Conservation (phyloP, 192 early-diverging fungal genomes). For the Umbelopsis isabellina region DNA sequence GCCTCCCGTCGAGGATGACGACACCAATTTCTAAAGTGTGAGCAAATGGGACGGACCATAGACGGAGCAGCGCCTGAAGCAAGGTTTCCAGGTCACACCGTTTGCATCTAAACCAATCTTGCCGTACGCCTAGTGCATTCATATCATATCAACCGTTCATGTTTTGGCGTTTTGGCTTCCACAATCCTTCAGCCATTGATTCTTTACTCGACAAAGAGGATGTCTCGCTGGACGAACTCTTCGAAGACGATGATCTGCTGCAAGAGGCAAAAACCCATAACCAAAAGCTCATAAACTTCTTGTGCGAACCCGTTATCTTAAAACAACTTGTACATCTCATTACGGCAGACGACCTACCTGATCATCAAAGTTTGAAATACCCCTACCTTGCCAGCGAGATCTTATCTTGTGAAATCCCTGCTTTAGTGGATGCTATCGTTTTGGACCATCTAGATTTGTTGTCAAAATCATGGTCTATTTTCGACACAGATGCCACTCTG, state of each 20-base stretch:
- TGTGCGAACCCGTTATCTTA: conserved; percentile 1
- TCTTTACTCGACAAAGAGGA: conserved; percentile 90
- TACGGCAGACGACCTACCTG: conserved; percentile 79
- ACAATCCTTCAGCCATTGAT: conserved; percentile 90
- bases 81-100: not conserved
- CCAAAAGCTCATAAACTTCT: conserved; percentile 83
- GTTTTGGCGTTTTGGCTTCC: conserved; percentile 96
- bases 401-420: conserved; percentile 76
- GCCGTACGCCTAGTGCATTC: conserved; percentile 13
- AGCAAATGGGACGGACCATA: not conserved
- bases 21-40: conserved; percentile 11
- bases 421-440: conserved; percentile 73
- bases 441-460: conserved; percentile 75
- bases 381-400: conserved; percentile 83
- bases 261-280: conserved; percentile 96
- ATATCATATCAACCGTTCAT: conserved; percentile 45
- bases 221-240: conserved; percentile 85
- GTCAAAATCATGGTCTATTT: conserved; percentile 81
- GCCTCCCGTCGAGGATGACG: not conserved
- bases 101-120: conserved; percentile 1
- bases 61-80: not conserved
- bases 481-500: conserved; percentile 58
- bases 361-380: conserved; percentile 80
- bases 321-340: conserved; percentile 22
- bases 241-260: conserved; percentile 91